Evolutionary conservation across 2,329 filamentous ascomycete species (phyloP).

Genomic region (Mariannaea elegans): DNA sequence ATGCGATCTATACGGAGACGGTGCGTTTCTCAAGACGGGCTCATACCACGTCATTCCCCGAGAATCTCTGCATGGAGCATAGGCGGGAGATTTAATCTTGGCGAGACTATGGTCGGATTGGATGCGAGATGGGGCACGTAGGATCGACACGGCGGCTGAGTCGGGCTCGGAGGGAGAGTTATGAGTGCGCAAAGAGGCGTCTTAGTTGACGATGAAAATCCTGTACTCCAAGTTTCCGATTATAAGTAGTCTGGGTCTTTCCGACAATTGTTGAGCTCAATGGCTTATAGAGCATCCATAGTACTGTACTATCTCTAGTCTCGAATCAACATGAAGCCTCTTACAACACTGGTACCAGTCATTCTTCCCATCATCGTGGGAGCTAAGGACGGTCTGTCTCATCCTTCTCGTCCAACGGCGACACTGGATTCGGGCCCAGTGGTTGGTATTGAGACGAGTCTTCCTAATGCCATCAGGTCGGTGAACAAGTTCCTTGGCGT

Average conservation of each 20-base stretch:
- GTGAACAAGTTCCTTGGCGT: constrained; percentile 37
- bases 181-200: too few relatives aligned
- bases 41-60: not conserved
- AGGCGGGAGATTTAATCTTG: too few relatives aligned
- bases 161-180: too few relatives aligned
- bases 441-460: constrained; percentile 21
- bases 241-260: not conserved
- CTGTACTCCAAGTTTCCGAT: not conserved
- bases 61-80: too few relatives aligned
- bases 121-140: too few relatives aligned
- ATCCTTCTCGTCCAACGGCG: constrained; percentile 15
- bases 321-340: constrained; percentile 24
- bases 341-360: constrained; percentile 1
- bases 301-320: too few relatives aligned
- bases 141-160: not conserved
- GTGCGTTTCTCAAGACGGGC: not conserved
- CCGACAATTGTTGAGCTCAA: not conserved
- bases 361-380: constrained; percentile 2
- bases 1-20: not conserved
- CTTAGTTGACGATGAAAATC: too few relatives aligned
- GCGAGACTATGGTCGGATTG: too few relatives aligned
- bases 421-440: constrained; percentile 30
- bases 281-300: not conserved
- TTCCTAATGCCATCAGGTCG: constrained; percentile 24
- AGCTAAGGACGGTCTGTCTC: not conserved